Percentiles rank a stretch among this genome's conserved stretches.
phyloP scores from a whole-genome alignment of 306 rosid genomes.

The Prunus armeniaca region DNA sequence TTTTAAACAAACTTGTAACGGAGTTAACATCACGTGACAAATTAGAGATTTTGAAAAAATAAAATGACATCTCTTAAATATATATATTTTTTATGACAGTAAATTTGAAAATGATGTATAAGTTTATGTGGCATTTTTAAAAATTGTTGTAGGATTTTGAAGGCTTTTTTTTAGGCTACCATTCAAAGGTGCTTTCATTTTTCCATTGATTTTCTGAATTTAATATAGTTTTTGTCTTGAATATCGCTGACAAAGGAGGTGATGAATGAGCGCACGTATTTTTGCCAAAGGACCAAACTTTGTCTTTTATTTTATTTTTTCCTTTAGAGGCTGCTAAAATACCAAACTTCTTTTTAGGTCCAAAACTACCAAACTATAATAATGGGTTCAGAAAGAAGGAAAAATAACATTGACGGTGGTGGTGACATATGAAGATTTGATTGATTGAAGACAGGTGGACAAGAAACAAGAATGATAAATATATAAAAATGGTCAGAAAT shows the following conservation, averaged over 20 bases:
- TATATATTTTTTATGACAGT: too few relatives aligned
- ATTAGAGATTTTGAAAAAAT: too few relatives aligned
- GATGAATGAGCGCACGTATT: background rate
- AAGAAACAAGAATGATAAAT: background rate
- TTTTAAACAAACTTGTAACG: too few relatives aligned
- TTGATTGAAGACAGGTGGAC: background rate
- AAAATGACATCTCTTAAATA: too few relatives aligned
- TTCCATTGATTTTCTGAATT: too few relatives aligned
- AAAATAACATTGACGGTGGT: background rate
- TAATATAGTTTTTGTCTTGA: too few relatives aligned
- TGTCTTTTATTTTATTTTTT: background rate
- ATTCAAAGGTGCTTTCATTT: too few relatives aligned
- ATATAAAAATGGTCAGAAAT: background rate
- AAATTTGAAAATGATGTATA: too few relatives aligned
- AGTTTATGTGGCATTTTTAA: too few relatives aligned
- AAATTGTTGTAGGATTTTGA: too few relatives aligned
- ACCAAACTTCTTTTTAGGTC: background rate
- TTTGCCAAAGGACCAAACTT: background rate
- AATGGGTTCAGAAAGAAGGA: background rate
- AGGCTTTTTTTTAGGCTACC: too few relatives aligned
- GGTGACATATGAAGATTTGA: background rate
- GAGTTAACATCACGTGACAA: too few relatives aligned
- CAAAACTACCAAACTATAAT: background rate
- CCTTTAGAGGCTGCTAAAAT: background rate
- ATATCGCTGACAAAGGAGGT: background rate